A percentile compares a stretch with the other conserved stretches of the same genome.
These are phyloP conservation scores for Brettanomyces bruxellensis DNA, from an alignment of 805 yeast genomes.

Conservation along the genomic window DNA sequence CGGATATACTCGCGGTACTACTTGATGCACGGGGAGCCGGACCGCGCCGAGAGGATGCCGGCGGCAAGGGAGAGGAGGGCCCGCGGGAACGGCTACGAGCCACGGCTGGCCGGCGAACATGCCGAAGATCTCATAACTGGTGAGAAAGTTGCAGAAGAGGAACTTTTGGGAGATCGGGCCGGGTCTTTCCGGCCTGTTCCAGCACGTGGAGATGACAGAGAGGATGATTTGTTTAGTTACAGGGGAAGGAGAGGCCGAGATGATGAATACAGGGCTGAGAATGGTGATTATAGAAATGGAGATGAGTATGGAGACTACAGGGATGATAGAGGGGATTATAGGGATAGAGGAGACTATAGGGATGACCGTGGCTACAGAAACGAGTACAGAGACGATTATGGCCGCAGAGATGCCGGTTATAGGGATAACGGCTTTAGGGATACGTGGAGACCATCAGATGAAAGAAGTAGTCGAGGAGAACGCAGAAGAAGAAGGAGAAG, in stretches of 20 bases:
- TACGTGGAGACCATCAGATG: conserved; percentile 1
- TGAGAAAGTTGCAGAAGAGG: conserved; percentile 19
- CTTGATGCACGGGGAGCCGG: conserved; percentile 65
- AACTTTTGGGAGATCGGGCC: neutral
- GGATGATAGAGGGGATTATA: no score
- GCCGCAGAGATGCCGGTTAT: neutral
- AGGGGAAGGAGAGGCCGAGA: conserved; percentile 1
- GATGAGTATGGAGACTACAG: neutral
- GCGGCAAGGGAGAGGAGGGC: conserved; percentile 11
- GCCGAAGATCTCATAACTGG: conserved; percentile 27
- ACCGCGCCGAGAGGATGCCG: conserved; percentile 24
- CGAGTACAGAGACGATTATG: no score
- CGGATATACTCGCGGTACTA: conserved; percentile 54
- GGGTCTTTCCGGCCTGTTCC: conserved; percentile 26
- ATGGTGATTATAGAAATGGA: no score
- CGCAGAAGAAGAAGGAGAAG: conserved; percentile 8
- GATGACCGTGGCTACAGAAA: no score
- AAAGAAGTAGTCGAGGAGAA: conserved; percentile 7
- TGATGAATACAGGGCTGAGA: neutral
- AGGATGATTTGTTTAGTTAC: neutral
- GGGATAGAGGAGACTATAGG: no score
- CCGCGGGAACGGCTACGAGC: conserved; percentile 5
- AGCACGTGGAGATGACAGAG: conserved; percentile 24
- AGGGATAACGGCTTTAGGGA: conserved; percentile 6
- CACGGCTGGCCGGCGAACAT: conserved; percentile 1